Conservation (phyloP, 2,329 filamentous ascomycete genomes). For the Phialophora expanda region DNA sequence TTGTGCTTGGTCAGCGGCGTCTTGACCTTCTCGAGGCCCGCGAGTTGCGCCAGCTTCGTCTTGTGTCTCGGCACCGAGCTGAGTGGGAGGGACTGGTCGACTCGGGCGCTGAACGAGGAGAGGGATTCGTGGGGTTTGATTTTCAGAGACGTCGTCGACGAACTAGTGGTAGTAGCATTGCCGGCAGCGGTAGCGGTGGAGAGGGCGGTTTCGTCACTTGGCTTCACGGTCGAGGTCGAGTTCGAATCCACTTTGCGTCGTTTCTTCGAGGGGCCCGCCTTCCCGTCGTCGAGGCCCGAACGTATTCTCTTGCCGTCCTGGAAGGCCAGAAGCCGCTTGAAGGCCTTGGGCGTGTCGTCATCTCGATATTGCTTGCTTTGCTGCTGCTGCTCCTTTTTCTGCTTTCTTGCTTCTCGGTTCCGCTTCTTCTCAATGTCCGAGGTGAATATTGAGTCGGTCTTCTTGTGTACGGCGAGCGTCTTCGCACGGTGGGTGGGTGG, state of each 20-base stretch:
- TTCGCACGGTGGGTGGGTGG: conserved; percentile 65
- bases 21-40: conserved; percentile 62
- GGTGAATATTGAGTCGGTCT: conserved; percentile 47
- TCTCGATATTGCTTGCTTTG: conserved; percentile 49
- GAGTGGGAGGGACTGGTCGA: conserved; percentile 82
- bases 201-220: no score
- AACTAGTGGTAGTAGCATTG: conserved; percentile 3
- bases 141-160: conserved; percentile 51
- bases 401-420: conserved; percentile 37
- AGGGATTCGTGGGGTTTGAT: conserved; percentile 85
- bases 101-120: conserved; percentile 78
- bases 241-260: conserved; percentile 49
- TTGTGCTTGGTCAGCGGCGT: conserved; percentile 79
- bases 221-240: conserved; percentile 35
- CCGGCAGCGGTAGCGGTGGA: conserved; percentile 25
- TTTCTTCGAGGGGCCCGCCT: conserved; percentile 45
- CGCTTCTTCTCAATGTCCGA: conserved; percentile 42
- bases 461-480: conserved; percentile 54
- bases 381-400: conserved; percentile 42
- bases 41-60: conserved; percentile 56
- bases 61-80: conserved; percentile 65
- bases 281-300: conserved; percentile 73
- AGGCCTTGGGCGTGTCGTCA: conserved; percentile 87
- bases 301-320: conserved; percentile 62
- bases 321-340: conserved; percentile 81